Percentiles rank a stretch among this genome's conserved stretches.
These are phyloP conservation scores for Colletotrichum sp. DNA, from an alignment of 2,329 filamentous ascomycete species.

Conservation along the genomic window DNA sequence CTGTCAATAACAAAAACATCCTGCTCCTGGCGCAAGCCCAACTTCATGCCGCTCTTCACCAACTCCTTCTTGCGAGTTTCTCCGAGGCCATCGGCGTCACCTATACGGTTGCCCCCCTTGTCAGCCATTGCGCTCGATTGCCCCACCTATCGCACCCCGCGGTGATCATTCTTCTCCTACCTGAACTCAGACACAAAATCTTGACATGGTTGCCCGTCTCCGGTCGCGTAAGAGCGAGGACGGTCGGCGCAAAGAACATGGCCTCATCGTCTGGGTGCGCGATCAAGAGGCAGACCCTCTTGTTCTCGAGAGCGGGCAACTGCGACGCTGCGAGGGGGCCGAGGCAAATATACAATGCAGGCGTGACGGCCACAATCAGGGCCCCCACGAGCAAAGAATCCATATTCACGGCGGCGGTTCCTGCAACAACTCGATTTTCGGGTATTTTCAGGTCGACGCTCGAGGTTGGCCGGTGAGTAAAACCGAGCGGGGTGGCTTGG, in stretches of 20 bases:
- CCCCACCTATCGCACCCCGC: slow-evolving; percentile 25
- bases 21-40: slow-evolving; percentile 76
- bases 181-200: slow-evolving; percentile 90
- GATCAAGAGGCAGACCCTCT: slow-evolving; percentile 90
- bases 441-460: background rate
- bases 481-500: slow-evolving; percentile 3
- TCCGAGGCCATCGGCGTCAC: slow-evolving; percentile 87
- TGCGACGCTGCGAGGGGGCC: slow-evolving; percentile 50
- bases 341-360: slow-evolving; percentile 59
- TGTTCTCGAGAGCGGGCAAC: slow-evolving; percentile 75
- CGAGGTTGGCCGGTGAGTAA: background rate
- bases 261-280: slow-evolving; percentile 98
- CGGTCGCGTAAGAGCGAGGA: slow-evolving; percentile 83
- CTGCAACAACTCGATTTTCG: background rate
- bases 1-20: slow-evolving; percentile 89
- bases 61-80: slow-evolving; percentile 84
- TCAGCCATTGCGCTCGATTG: slow-evolving; percentile 7
- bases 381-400: slow-evolving; percentile 24
- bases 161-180: slow-evolving; percentile 40
- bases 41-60: slow-evolving; percentile 75
- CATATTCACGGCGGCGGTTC: slow-evolving; percentile 23
- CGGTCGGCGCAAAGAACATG: slow-evolving; percentile 96
- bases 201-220: slow-evolving; percentile 88
- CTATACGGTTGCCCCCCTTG: slow-evolving; percentile 40
- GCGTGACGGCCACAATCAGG: slow-evolving; percentile 42